These are phyloP conservation scores for Umbelopsis sp. DNA, from an alignment of 192 early-diverging fungal genomes.

Conservation along the genomic window DNA sequence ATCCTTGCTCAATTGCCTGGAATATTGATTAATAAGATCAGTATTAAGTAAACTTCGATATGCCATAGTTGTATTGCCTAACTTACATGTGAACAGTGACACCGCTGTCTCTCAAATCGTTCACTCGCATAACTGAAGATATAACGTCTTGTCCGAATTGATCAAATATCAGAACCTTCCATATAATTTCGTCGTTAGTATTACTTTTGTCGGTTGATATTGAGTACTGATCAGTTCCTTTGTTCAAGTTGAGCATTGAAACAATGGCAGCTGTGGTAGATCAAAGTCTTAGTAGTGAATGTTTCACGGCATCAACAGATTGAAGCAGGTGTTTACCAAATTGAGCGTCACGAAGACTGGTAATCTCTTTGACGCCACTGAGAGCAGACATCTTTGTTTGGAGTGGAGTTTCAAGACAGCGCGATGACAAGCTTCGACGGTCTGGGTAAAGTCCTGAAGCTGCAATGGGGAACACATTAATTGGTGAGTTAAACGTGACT, in stretches of 20 bases:
- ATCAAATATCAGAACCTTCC: slow-evolving; percentile 98
- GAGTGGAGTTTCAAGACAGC: neutral
- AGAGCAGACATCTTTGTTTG: neutral
- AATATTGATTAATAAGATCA: neutral
- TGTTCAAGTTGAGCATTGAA: slow-evolving; percentile 88
- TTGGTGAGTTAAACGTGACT: too few relatives aligned
- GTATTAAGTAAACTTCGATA: neutral
- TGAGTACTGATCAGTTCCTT: slow-evolving; percentile 39
- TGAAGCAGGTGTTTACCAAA: neutral
- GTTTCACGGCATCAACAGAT: neutral
- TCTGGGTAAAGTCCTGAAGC: neutral
- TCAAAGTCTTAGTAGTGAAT: neutral
- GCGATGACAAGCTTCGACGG: neutral
- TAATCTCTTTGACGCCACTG: neutral
- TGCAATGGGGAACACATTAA: neutral
- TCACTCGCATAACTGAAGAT: slow-evolving; percentile 94
- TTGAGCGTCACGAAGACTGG: slow-evolving; percentile 2
- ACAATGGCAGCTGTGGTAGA: slow-evolving; percentile 67
- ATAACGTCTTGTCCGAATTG: slow-evolving; percentile 91
- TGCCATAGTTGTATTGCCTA: neutral
- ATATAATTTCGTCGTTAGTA: slow-evolving; percentile 66
- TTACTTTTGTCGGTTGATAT: slow-evolving; percentile 41
- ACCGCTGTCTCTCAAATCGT: slow-evolving; percentile 93
- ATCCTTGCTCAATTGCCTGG: slow-evolving; percentile 79
- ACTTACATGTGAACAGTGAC: slow-evolving; percentile 96